A percentile compares a stretch with the other conserved stretches of the same genome.
Evolutionary conservation across 2,329 filamentous ascomycete species (phyloP).

Genomic region (Escovopsis sp.): DNA sequence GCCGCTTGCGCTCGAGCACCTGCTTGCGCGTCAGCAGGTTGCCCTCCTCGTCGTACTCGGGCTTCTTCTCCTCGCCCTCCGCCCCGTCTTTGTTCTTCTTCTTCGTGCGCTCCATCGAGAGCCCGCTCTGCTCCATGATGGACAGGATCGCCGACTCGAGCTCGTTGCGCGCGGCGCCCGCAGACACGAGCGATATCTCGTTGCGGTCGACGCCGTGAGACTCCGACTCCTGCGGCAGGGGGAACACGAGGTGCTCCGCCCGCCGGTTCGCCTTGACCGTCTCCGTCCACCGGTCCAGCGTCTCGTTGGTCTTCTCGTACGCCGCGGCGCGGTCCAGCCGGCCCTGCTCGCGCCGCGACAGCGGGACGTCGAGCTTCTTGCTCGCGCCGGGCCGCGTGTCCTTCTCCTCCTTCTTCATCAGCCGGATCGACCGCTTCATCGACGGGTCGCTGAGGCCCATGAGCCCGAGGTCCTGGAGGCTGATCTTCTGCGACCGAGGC

Average conservation of each 20-base stretch:
- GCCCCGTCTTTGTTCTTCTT: slow-evolving; percentile 45
- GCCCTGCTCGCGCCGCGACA: slow-evolving; percentile 77
- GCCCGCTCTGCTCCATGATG: slow-evolving; percentile 80
- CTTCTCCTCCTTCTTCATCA: slow-evolving; percentile 51
- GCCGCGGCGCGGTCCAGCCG: slow-evolving; percentile 68
- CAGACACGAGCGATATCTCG: slow-evolving; percentile 50
- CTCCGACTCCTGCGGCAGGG: slow-evolving; percentile 58
- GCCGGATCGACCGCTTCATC: slow-evolving; percentile 66
- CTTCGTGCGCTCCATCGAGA: slow-evolving; percentile 37
- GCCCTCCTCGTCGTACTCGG: slow-evolving; percentile 53
- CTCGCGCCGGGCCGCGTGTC: slow-evolving; percentile 27
- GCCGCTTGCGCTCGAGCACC: slow-evolving; percentile 58
- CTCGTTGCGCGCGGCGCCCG: slow-evolving; percentile 52
- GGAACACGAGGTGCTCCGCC: slow-evolving; percentile 82
- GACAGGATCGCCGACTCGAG: slow-evolving; percentile 75
- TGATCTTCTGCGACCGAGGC: slow-evolving; percentile 52
- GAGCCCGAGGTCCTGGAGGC: slow-evolving; percentile 59
- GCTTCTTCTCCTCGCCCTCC: slow-evolving; percentile 46
- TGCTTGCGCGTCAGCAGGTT: slow-evolving; percentile 60
- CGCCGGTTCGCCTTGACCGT: slow-evolving; percentile 89
- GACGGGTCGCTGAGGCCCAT: slow-evolving; percentile 57
- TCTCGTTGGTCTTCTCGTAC: slow-evolving; percentile 83
- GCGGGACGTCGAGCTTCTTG: slow-evolving; percentile 66
- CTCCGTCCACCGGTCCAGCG: slow-evolving; percentile 79
- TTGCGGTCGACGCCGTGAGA: slow-evolving; percentile 44